Percentiles rank a stretch among this genome's conserved stretches.
These are phyloP conservation scores for Mediolabrus comicus DNA, from an alignment of 108 stramenopile species.

Conservation along the genomic window DNA sequence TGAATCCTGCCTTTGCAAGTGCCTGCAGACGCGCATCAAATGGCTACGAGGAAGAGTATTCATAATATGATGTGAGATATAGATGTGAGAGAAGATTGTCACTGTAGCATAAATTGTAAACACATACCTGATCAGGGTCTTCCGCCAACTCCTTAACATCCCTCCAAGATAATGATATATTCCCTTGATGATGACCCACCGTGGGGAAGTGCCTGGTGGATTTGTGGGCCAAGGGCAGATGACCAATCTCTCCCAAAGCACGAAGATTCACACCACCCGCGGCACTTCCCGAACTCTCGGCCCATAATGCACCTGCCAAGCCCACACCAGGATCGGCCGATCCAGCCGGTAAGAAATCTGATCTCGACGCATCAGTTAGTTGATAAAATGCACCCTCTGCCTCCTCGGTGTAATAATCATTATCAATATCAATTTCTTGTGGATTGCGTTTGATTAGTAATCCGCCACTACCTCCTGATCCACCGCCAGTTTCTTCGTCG, in stretches of 20 bases:
- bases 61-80: neutral
- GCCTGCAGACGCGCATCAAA: conserved; percentile 15
- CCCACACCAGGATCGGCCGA: conserved; percentile 37
- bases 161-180: conserved; percentile 6
- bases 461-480: neutral
- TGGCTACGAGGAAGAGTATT: conserved; percentile 5
- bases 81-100: neutral
- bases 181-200: neutral
- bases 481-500: conserved; percentile 1
- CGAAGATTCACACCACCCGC: neutral
- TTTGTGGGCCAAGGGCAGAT: too few species aligned
- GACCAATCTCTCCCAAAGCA: too few species aligned
- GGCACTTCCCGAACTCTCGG: conserved; percentile 4
- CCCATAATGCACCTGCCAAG: conserved; percentile 48
- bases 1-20: conserved; percentile 26
- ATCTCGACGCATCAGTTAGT: neutral
- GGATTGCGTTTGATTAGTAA: conserved; percentile 7
- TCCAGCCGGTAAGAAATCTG: conserved; percentile 14
- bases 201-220: too few species aligned
- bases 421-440: conserved; percentile 5
- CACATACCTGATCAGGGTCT: conserved; percentile 44
- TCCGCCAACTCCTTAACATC: conserved; percentile 24
- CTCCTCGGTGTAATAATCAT: neutral
- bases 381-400: neutral
- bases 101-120: neutral